phyloP scores from a whole-genome alignment of 306 rosid species.

The Cucumis melo region DNA sequence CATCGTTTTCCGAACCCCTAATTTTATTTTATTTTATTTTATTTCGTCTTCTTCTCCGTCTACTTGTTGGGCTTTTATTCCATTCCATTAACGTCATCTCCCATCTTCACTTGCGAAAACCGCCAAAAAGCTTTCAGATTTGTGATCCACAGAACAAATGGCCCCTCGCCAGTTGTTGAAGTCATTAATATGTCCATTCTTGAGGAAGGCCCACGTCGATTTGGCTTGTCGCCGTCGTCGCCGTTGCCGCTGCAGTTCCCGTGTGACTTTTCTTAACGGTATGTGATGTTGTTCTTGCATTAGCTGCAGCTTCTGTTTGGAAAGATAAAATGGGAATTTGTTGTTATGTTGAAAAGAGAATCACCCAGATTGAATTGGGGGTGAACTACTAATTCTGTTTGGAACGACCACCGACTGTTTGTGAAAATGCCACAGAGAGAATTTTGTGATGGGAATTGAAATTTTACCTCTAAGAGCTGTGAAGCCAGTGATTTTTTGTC shows the following conservation, averaged over 20 bases:
- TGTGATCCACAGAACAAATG: neutral
- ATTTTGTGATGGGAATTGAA: neutral
- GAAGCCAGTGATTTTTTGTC: constrained; percentile 24
- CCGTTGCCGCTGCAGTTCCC: constrained; percentile 1
- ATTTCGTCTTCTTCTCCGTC: neutral
- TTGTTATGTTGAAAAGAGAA: neutral
- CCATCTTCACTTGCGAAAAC: neutral
- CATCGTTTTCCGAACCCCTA: neutral
- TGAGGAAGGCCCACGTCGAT: constrained; percentile 52
- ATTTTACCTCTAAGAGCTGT: constrained; percentile 38
- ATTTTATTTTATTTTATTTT: neutral
- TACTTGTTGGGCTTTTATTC: neutral
- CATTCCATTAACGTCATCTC: neutral
- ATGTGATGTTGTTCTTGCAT: constrained; percentile 21
- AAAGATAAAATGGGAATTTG: neutral
- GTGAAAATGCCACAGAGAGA: neutral
- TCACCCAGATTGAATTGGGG: neutral
- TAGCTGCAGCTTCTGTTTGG: constrained; percentile 20
- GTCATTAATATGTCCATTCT: constrained; percentile 71
- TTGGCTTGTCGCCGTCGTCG: constrained; percentile 13
- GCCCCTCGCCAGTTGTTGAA: neutral
- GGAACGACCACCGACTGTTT: neutral
- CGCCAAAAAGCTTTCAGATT: constrained; percentile 4
- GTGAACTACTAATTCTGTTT: neutral
- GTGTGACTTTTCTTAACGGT: constrained; percentile 25